Evolutionary conservation across 2,329 filamentous ascomycete genomes (phyloP).

Genomic region (Nigrospora osmanthi): DNA sequence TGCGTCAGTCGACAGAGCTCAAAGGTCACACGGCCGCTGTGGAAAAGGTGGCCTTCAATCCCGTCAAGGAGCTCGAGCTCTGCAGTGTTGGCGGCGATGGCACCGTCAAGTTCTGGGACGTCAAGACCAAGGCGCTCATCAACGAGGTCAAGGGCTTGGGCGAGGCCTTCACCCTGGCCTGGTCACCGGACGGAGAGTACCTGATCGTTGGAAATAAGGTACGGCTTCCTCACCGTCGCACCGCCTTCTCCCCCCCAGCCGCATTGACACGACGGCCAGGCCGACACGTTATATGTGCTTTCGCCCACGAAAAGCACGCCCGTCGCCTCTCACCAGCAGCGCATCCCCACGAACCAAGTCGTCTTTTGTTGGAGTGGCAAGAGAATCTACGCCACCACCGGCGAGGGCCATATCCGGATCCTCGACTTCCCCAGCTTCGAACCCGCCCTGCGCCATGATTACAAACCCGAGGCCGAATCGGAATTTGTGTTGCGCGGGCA

Average conservation of each 20-base stretch:
- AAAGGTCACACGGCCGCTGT: constrained; percentile 58
- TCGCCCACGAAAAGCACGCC: constrained; percentile 50
- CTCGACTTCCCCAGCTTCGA: constrained; percentile 59
- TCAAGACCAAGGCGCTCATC: constrained; percentile 61
- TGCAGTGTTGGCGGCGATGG: constrained; percentile 70
- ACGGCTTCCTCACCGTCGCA: constrained; percentile 13
- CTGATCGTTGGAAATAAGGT: constrained; percentile 70
- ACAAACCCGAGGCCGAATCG: constrained; percentile 29
- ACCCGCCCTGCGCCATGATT: constrained; percentile 42
- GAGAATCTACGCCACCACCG: constrained; percentile 63
- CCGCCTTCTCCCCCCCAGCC: not conserved
- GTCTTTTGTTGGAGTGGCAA: constrained; percentile 66
- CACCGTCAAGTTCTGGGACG: constrained; percentile 73
- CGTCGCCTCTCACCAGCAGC: constrained; percentile 51
- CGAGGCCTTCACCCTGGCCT: constrained; percentile 63
- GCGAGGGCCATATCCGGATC: constrained; percentile 63
- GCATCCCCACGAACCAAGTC: constrained; percentile 62
- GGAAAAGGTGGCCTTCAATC: constrained; percentile 73
- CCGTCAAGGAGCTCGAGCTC: constrained; percentile 67
- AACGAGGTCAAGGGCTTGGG: constrained; percentile 62
- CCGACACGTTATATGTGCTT: constrained; percentile 54
- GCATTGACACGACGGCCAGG: constrained; percentile 27
- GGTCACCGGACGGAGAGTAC: constrained; percentile 63
- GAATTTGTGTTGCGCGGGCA: constrained; percentile 64
- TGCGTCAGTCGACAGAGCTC: constrained; percentile 69